These are phyloP conservation scores for Nemania abortiva DNA, from an alignment of 2,329 filamentous ascomycete species.

Conservation along the genomic window DNA sequence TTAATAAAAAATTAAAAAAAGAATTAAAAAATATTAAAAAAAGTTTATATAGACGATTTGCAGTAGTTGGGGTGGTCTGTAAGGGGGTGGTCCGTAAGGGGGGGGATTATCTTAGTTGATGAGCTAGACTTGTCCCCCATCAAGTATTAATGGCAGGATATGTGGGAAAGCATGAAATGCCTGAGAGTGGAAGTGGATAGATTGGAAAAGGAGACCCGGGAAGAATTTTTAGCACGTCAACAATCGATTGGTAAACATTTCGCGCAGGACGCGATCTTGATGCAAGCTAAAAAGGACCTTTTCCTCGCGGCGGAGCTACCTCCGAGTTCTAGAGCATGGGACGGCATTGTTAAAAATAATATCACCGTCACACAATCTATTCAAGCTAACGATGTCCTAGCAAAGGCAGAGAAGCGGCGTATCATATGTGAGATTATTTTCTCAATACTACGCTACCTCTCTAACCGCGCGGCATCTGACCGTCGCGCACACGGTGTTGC, in stretches of 20 bases:
- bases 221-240: neutral
- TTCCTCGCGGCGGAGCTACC: neutral
- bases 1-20: no score
- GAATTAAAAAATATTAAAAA: no score
- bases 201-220: constrained; percentile 16
- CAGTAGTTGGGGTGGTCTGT: no score
- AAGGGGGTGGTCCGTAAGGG: no score
- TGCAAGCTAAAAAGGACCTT: constrained; percentile 10
- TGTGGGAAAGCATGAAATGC: constrained; percentile 19
- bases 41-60: no score
- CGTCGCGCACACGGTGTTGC: constrained; percentile 4
- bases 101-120: neutral
- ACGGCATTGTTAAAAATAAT: neutral
- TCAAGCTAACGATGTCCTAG: neutral
- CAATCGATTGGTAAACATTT: constrained; percentile 1
- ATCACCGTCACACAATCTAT: constrained; percentile 2
- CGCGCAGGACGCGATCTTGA: neutral
- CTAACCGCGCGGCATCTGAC: neutral
- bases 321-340: constrained; percentile 9
- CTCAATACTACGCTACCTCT: constrained; percentile 9
- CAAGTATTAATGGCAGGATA: constrained; percentile 12
- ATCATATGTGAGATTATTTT: constrained; percentile 19
- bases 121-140: constrained; percentile 15
- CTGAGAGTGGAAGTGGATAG: neutral
- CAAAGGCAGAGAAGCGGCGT: constrained; percentile 8